Conservation (phyloP, 2,329 filamentous ascomycete genomes). For the Exophiala oligosperma region DNA sequence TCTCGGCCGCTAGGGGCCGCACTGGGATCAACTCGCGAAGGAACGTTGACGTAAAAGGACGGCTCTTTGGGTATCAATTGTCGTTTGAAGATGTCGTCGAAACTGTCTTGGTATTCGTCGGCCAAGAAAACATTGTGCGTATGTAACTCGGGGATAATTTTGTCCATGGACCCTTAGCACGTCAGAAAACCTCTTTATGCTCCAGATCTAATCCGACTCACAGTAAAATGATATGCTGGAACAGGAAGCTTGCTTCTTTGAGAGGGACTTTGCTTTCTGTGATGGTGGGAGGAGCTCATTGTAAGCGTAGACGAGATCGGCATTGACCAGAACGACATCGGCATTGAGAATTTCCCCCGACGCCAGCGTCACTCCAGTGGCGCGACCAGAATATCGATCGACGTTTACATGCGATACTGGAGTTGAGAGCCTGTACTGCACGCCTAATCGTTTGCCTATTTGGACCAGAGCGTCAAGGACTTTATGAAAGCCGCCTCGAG, state of each 20-base stretch:
- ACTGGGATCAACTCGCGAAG: constrained; percentile 65
- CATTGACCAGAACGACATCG: constrained; percentile 69
- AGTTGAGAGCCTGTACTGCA: constrained; percentile 61
- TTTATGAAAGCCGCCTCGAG: constrained; percentile 66
- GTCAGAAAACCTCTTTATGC: constrained; percentile 31
- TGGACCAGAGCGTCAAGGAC: constrained; percentile 63
- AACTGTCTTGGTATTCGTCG: constrained; percentile 69
- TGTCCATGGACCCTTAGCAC: constrained; percentile 53
- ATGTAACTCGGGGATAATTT: constrained; percentile 61
- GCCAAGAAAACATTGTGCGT: constrained; percentile 79
- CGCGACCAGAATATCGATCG: constrained; percentile 51
- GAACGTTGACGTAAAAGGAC: constrained; percentile 77
- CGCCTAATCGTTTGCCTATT: constrained; percentile 63
- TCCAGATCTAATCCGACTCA: constrained; percentile 6
- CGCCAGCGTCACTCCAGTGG: constrained; percentile 60
- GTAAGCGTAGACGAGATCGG: constrained; percentile 74
- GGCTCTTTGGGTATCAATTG: constrained; percentile 67
- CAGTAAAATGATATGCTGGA: constrained; percentile 76
- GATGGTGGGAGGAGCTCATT: constrained; percentile 64
- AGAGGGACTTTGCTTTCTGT: constrained; percentile 42
- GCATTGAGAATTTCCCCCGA: constrained; percentile 60
- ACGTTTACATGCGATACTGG: constrained; percentile 59
- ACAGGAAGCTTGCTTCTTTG: constrained; percentile 51
- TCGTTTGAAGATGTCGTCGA: constrained; percentile 72
- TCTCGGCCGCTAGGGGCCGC: constrained; percentile 68